phyloP scores from a whole-genome alignment of 345 rosid species.

The Acer campestre region DNA sequence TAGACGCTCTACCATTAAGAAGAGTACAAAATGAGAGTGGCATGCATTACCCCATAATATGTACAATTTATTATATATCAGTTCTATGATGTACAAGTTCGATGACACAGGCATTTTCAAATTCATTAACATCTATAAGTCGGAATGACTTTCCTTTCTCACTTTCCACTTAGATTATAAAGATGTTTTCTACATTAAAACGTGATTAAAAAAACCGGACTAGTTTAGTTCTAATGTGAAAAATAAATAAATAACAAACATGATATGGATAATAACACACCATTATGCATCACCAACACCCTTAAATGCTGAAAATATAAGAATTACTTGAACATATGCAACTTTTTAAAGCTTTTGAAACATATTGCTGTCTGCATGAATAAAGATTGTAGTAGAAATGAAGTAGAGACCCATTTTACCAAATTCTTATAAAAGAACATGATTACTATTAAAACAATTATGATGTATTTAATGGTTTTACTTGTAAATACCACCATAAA shows the following conservation, averaged over 20 bases:
- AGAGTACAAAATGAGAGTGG: conserved; percentile 5
- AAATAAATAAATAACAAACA: too few species aligned
- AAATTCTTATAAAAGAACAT: conserved; percentile 10
- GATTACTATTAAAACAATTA: neutral
- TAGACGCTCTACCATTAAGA: conserved; percentile 12
- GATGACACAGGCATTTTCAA: neutral
- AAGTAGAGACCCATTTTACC: neutral
- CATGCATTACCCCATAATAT: neutral
- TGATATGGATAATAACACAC: neutral
- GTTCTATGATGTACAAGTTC: neutral
- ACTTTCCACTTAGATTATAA: neutral
- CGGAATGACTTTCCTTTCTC: neutral
- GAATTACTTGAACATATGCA: neutral
- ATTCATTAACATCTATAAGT: conserved; percentile 1
- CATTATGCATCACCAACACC: neutral
- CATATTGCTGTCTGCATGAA: neutral
- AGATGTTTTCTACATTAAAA: too few species aligned
- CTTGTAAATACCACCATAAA: too few species aligned
- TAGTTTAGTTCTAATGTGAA: too few species aligned
- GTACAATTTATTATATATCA: neutral
- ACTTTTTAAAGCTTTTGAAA: neutral
- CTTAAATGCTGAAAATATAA: neutral
- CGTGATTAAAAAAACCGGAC: too few species aligned
- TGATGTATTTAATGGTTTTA: too few species aligned
- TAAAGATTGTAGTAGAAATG: neutral